These are phyloP conservation scores for Thalassiosira delicatula DNA, from an alignment of 352 stramenopile species.

Conservation along the genomic window DNA sequence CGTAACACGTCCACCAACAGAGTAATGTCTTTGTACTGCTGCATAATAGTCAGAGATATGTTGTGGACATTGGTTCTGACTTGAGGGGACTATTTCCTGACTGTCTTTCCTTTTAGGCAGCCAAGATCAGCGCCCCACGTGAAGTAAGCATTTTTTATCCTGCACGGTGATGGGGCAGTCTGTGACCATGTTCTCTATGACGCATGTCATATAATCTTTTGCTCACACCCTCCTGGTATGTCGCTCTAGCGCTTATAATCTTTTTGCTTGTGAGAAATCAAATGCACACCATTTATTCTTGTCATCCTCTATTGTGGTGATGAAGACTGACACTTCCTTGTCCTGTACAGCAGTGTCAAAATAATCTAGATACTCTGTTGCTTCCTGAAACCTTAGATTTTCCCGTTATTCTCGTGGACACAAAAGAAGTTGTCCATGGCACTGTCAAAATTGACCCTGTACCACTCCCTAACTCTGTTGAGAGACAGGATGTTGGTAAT, in stretches of 20 bases:
- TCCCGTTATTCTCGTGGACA: conserved; percentile 4
- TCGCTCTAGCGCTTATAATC: conserved; percentile 27
- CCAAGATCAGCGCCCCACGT: too few species aligned
- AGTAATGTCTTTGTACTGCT: too few species aligned
- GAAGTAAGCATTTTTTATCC: too few species aligned
- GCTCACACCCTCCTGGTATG: conserved; percentile 29
- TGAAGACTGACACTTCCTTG: not conserved
- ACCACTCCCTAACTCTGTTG: conserved; percentile 26
- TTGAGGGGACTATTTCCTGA: too few species aligned
- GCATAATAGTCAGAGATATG: too few species aligned
- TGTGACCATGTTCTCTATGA: too few species aligned
- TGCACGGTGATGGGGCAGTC: too few species aligned
- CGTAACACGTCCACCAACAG: too few species aligned
- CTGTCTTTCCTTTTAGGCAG: too few species aligned
- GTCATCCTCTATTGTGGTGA: conserved; percentile 18
- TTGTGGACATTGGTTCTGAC: too few species aligned
- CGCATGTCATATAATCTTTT: conserved; percentile 12
- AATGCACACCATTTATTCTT: conserved; percentile 27
- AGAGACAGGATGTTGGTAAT: conserved; percentile 65
- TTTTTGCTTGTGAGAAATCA: conserved; percentile 21
- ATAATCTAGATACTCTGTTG: not conserved
- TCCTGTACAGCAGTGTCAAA: not conserved
- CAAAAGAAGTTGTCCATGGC: conserved; percentile 6
- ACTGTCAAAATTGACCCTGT: conserved; percentile 52
- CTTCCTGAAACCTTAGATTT: conserved; percentile 3